Evolutionary conservation across 345 rosid genomes (phyloP), one percentile per base, ranked within the genome.

Genomic region (Gossypium longicalyx): DNA sequence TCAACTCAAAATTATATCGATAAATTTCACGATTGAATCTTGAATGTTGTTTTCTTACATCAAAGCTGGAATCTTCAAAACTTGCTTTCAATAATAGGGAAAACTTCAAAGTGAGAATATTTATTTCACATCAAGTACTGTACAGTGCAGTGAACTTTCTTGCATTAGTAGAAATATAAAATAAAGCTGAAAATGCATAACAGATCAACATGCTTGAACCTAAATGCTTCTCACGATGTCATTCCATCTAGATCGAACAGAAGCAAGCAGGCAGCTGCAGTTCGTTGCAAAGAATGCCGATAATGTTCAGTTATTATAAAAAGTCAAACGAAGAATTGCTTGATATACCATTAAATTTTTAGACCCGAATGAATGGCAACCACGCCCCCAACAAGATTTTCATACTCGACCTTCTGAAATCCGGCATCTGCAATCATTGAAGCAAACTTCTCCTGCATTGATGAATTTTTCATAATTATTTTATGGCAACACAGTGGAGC

Each of bases 371-470:
- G 99, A 68, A 94, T 89, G 77, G 98, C 91, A 11, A 93, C 97
- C 27, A 95, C 96, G 74, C 99, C 99, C 10, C 94, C 97, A 0
- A 93, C 94, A 13, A 95, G 89, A 86, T 95, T 91, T 84, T 95
- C 99, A 57, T 91, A 95, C 82, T 91, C 99, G 57, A 95, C 97
- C 83, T 86, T 93, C 87, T 91, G 88, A 82, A 95, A 95, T 69
- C 98, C 98, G 22, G 94, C 92, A 45, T 89, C 98, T 34, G 90
- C 90, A 17, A 95, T 90, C 98, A 95, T 90, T 16, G 93, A 79
- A 13, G 97, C 99, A 65, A 93, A 95, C 67, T 79, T 85, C 77
- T 90, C 98, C 95, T 90, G 89, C 85, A 79, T 71, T 54, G 34
- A 60, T 65, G 70, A 43, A 62, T 3, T 74, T 23, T n/a, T 60